These are phyloP conservation scores for Paraconiothyrium brasiliense DNA, from an alignment of 2,329 filamentous ascomycete species.

Conservation along the genomic window DNA sequence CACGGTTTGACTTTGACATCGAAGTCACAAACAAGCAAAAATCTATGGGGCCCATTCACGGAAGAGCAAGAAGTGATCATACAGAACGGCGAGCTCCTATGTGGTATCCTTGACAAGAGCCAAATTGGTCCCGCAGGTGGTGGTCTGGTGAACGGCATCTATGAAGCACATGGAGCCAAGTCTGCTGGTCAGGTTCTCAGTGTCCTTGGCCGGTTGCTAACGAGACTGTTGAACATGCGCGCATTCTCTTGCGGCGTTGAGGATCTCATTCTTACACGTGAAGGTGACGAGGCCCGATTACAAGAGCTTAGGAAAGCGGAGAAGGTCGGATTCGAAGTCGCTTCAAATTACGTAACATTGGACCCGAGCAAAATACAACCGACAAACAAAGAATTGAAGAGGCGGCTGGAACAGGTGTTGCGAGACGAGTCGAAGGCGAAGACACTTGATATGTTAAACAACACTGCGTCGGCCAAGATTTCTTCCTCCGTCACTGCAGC, in stretches of 20 bases:
- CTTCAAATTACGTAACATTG: slow-evolving; percentile 87
- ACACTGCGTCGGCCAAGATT: slow-evolving; percentile 72
- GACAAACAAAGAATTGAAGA: slow-evolving; percentile 75
- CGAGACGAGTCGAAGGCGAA: slow-evolving; percentile 91
- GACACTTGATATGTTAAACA: slow-evolving; percentile 88
- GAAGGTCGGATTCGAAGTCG: slow-evolving; percentile 78
- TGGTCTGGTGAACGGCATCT: slow-evolving; percentile 89
- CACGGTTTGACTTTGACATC: slow-evolving; percentile 81
- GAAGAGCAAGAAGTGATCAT: slow-evolving; percentile 87
- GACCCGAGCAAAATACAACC: slow-evolving; percentile 69
- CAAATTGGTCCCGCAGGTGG: slow-evolving; percentile 89
- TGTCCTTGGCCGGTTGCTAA: slow-evolving; percentile 87
- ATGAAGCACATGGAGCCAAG: slow-evolving; percentile 91
- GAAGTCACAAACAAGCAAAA: slow-evolving; percentile 79
- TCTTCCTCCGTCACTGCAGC: slow-evolving; percentile 80
- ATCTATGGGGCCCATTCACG: slow-evolving; percentile 76
- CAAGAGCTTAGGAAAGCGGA: slow-evolving; percentile 74
- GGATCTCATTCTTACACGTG: slow-evolving; percentile 83
- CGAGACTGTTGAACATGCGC: slow-evolving; percentile 88
- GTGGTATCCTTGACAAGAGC: slow-evolving; percentile 93
- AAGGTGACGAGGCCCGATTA: slow-evolving; percentile 77
- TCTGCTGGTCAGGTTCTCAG: slow-evolving; percentile 88
- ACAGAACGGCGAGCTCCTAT: slow-evolving; percentile 85
- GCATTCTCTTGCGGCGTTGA: slow-evolving; percentile 98
- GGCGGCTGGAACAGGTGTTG: slow-evolving; percentile 86